Evolutionary conservation across 345 rosid species (phyloP).

Genomic region (Hypericum androsaemum): DNA sequence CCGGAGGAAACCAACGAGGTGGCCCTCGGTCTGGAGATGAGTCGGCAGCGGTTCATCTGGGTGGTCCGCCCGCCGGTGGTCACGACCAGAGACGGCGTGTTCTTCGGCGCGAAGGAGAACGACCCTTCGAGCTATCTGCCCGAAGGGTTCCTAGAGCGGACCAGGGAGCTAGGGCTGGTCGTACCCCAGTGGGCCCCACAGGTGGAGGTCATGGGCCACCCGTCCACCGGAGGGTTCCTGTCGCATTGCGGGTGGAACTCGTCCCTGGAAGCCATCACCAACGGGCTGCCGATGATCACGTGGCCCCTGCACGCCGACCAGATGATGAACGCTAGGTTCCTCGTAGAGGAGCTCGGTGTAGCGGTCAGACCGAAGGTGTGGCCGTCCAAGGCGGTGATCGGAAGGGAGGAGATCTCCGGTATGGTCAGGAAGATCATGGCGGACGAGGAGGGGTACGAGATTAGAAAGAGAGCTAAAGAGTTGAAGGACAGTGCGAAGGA

Average conservation of each 20-base stretch:
- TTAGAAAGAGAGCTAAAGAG: slow-evolving; percentile 24
- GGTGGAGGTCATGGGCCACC: slow-evolving; percentile 42
- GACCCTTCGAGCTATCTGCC: slow-evolving; percentile 25
- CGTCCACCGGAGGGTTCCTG: slow-evolving; percentile 50
- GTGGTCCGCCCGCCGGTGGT: slow-evolving; percentile 36
- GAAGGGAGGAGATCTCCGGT: slow-evolving; percentile 34
- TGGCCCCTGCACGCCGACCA: slow-evolving; percentile 77
- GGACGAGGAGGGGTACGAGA: slow-evolving; percentile 17
- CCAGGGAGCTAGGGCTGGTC: slow-evolving; percentile 26
- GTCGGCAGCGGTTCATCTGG: slow-evolving; percentile 55
- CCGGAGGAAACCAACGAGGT: slow-evolving; percentile 39
- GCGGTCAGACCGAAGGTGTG: slow-evolving; percentile 25
- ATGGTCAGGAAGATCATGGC: slow-evolving; percentile 33
- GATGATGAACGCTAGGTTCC: slow-evolving; percentile 52
- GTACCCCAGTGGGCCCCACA: slow-evolving; percentile 56
- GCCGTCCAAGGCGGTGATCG: slow-evolving; percentile 14
- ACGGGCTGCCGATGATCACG: slow-evolving; percentile 52
- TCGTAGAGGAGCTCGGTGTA: slow-evolving; percentile 34
- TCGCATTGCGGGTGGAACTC: slow-evolving; percentile 78
- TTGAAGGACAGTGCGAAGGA: slow-evolving; percentile 21
- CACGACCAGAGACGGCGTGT: slow-evolving; percentile 16
- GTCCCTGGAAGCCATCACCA: slow-evolving; percentile 39
- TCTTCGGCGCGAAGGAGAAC: slow-evolving; percentile 14
- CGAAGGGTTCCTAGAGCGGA: slow-evolving; percentile 42
- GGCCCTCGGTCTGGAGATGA: slow-evolving; percentile 56